phyloP scores from a whole-genome alignment of 331 rosid genomes.

The Ulmus americana region DNA sequence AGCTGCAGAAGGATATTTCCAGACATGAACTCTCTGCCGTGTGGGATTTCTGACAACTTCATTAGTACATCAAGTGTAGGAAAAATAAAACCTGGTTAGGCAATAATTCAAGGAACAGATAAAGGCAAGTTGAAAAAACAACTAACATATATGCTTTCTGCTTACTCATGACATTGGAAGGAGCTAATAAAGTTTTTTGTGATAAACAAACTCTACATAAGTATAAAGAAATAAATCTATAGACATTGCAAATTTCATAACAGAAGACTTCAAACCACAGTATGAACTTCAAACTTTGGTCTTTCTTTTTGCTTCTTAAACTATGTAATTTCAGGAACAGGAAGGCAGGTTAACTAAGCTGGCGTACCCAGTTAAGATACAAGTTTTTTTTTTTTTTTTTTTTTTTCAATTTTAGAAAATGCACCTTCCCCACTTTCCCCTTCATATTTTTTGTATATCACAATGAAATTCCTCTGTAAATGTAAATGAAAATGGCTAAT shows the following conservation, averaged over 20 bases:
- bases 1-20: constrained; percentile 61
- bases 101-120: constrained; percentile 8
- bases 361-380: neutral
- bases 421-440: neutral
- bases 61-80: constrained; percentile 28
- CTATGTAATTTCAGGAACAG: neutral
- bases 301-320: neutral
- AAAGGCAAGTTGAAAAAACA: neutral
- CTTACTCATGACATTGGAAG: no score
- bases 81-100: constrained; percentile 9
- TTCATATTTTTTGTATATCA: neutral
- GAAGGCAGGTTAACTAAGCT: neutral
- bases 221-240: no score
- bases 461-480: neutral
- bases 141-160: no score
- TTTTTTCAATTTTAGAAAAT: neutral
- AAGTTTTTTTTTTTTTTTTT: neutral
- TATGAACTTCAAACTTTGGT: no score
- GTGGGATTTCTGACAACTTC: constrained; percentile 75
- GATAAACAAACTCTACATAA: no score
- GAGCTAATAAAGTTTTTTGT: no score
- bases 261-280: no score
- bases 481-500: no score
- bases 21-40: constrained; percentile 65
- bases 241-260: no score